Conservation (phyloP, 2,329 filamentous ascomycete species). For the Teratosphaeria zuluensis region DNA sequence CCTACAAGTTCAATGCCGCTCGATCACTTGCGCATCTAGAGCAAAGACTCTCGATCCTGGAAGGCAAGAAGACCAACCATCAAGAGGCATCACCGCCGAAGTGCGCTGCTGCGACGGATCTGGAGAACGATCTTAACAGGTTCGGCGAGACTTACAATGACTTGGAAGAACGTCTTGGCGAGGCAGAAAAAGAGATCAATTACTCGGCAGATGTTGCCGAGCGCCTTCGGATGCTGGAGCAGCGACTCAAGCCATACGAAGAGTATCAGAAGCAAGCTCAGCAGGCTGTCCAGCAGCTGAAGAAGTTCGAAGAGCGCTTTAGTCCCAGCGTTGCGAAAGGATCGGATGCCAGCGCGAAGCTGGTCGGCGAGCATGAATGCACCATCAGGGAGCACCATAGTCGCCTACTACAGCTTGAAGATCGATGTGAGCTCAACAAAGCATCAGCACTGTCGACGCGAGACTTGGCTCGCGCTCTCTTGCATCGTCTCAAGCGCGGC, state of each 20-base stretch:
- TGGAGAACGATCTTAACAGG: background rate
- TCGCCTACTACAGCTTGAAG: background rate
- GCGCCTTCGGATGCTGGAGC: background rate
- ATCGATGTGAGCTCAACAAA: slow-evolving; percentile 1
- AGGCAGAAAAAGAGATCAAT: background rate
- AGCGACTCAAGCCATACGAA: slow-evolving; percentile 5
- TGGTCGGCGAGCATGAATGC: slow-evolving; percentile 1
- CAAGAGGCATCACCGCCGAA: background rate
- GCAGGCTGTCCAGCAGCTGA: slow-evolving; percentile 3
- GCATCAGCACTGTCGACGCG: background rate
- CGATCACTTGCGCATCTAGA: slow-evolving; percentile 1
- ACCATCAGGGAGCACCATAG: background rate
- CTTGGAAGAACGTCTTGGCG: slow-evolving; percentile 1
- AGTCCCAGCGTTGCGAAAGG: background rate
- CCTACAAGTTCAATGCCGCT: background rate
- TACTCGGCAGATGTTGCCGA: background rate
- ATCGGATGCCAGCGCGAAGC: background rate
- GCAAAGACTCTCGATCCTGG: background rate
- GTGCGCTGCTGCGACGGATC: background rate
- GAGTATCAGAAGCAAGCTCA: slow-evolving; percentile 3
- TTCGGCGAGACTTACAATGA: slow-evolving; percentile 1
- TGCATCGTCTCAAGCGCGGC: slow-evolving; percentile 1
- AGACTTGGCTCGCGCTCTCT: slow-evolving; percentile 1
- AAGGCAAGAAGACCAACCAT: background rate
- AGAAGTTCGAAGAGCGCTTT: background rate